Evolutionary conservation across 495 filamentous ascomycete genomes (phyloP), one percentile per base, ranked within the genome.

Genomic region (Cairneyella variabilis): DNA sequence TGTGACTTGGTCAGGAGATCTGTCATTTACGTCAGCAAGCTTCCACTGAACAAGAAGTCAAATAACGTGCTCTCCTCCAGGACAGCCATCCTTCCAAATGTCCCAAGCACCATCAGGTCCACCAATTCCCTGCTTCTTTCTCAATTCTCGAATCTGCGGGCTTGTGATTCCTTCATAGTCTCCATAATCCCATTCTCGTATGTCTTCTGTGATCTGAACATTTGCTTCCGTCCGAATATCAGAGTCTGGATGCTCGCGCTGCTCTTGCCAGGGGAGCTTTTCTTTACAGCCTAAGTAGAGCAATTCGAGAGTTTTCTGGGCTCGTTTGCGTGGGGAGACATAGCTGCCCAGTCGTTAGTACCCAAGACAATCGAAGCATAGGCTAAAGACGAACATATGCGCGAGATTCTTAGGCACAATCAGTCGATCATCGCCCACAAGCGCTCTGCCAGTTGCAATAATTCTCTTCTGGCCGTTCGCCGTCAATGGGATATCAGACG

Each of bases 101-200:
- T 92, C 84, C 82, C 88, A 95, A 26, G 64, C 51, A 2, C 69
- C 62, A 47, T 80, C 72, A 11, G 32, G 48, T 1, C 53, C 32
- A 51, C 82, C 78, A 25, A 89, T 66, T 2, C 82, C 77, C 56
- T 85, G 65, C 57, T 76, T 67, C 64, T 73, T 78, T 27, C 90
- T 74, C 48, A 76, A 52, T 47, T 78, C 71, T 21, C 76, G 64
- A 61, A 97, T 97, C 62, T 88, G 69, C 14, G 77, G 66, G 49
- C 78, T 85, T 6, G 88, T 95, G 66, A 95, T 80, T 2, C 93
- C 93, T 66, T 98, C 93, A 65, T 97, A 98, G 57, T 87, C 82
- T 10, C 93, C 93, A 60, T 98, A 98, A 69, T 95, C 89, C 92
- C 92, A 98, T 65, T 98, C 92, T 11, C 86, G 77, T 23, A 97